Percentiles rank a stretch among this genome's conserved stretches.
Evolutionary conservation across 2,329 filamentous ascomycete genomes (phyloP).

Genomic region (Curvularia spicifera): DNA sequence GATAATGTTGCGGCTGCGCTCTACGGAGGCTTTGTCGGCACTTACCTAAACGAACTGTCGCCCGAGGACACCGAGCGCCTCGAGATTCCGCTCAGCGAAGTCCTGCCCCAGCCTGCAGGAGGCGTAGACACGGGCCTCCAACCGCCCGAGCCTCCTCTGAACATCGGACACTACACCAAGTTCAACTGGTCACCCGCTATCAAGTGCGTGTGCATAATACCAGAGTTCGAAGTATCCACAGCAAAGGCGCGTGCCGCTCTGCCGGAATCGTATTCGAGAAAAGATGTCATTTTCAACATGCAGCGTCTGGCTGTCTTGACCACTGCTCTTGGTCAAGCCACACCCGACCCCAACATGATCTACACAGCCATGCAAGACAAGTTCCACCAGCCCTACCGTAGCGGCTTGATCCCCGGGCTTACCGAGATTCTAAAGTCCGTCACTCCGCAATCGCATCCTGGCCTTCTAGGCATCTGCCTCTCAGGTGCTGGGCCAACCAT

Average conservation of each 20-base stretch:
- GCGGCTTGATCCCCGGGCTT: conserved; percentile 88
- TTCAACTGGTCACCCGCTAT: conserved; percentile 94
- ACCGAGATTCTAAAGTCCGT: conserved; percentile 90
- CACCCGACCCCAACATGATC: conserved; percentile 91
- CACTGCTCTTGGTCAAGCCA: conserved; percentile 85
- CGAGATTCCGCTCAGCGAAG: conserved; percentile 93
- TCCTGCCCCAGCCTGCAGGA: conserved; percentile 86
- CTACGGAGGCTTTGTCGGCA: conserved; percentile 95
- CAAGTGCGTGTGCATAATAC: conserved; percentile 96
- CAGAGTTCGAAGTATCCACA: conserved; percentile 94
- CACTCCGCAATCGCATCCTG: conserved; percentile 83
- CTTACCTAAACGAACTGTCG: conserved; percentile 90
- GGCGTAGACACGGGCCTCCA: conserved; percentile 86
- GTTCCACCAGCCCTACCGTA: conserved; percentile 94
- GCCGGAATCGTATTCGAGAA: conserved; percentile 77
- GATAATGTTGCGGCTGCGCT: conserved; percentile 82
- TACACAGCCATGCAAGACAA: conserved; percentile 99
- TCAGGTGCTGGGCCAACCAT: conserved; percentile 96
- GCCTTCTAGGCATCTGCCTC: conserved; percentile 90
- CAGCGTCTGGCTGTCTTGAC: conserved; percentile 92
- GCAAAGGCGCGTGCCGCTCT: conserved; percentile 87
- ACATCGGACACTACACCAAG: conserved; percentile 95
- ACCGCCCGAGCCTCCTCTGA: conserved; percentile 86
- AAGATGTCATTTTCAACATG: conserved; percentile 93
- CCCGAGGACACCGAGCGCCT: conserved; percentile 87